phyloP scores from a whole-genome alignment of 1,284 basidiomycete species.

The Cutaneotrichosporon sp. region DNA sequence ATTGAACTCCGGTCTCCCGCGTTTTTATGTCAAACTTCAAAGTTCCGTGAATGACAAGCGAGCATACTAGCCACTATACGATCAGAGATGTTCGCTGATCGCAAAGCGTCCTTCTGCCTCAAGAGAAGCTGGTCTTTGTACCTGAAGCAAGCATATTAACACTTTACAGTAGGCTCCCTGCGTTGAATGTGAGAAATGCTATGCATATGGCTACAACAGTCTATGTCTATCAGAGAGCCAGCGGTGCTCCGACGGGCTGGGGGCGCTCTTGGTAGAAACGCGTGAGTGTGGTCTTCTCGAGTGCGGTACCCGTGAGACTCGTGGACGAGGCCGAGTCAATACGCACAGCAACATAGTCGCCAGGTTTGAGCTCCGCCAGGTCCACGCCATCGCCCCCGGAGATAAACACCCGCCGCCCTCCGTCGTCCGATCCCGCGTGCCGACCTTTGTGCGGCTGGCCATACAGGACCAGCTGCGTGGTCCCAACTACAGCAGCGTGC shows the following conservation, averaged over 20 bases:
- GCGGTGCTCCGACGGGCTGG: not conserved
- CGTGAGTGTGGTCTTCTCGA: not conserved
- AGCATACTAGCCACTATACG: too few species aligned
- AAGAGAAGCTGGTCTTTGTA: too few species aligned
- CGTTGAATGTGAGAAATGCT: not conserved
- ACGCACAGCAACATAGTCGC: constrained; percentile 3
- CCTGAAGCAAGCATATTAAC: too few species aligned
- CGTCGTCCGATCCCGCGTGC: constrained; percentile 4
- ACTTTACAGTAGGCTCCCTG: too few species aligned
- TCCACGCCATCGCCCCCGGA: not conserved
- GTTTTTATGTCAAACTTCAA: too few species aligned
- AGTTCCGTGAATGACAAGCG: too few species aligned
- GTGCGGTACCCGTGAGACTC: constrained; percentile 4
- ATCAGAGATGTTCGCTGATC: too few species aligned
- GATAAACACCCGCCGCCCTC: constrained; percentile 6
- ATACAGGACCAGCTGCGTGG: constrained; percentile 3
- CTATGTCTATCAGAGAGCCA: not conserved
- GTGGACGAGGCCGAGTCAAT: not conserved
- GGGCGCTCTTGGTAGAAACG: constrained; percentile 1
- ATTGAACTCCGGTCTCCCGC: too few species aligned
- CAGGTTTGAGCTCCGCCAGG: not conserved
- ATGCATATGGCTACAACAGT: constrained; percentile 1
- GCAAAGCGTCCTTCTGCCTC: too few species aligned
- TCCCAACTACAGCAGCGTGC: constrained; percentile 1
- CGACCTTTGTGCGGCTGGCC: not conserved